Evolutionary conservation across 345 rosid genomes (phyloP).

Genomic region (Moricandia moricandioides): DNA sequence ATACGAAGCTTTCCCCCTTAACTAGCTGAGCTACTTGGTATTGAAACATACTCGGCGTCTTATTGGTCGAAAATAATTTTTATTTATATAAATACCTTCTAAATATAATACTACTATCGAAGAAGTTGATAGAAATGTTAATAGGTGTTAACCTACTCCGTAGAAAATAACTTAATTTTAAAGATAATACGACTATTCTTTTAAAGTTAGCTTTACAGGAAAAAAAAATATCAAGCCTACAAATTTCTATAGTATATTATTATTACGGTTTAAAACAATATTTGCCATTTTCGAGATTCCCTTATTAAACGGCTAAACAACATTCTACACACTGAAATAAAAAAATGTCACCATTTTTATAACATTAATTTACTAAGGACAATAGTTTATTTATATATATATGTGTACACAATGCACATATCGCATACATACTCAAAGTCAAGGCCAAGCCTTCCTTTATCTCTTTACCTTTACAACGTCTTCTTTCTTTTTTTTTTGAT

Average conservation of each 20-base stretch:
- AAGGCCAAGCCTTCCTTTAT: constrained; percentile 1
- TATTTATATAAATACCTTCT: neutral
- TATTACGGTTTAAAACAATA: neutral
- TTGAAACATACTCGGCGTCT: neutral
- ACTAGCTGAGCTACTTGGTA: no score
- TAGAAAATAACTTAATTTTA: neutral
- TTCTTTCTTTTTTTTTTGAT: neutral
- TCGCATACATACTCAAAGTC: constrained; percentile 3
- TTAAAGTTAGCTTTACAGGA: neutral
- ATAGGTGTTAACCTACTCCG: neutral
- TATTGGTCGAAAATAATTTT: neutral
- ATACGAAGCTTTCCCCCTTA: no score
- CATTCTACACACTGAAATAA: neutral
- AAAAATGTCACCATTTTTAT: neutral
- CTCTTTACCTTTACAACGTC: constrained; percentile 8
- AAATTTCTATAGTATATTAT: neutral
- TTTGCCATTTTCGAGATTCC: neutral
- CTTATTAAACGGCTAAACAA: neutral
- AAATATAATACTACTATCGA: neutral
- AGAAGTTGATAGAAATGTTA: neutral
- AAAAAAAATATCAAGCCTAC: neutral
- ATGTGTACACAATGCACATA: neutral
- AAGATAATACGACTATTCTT: neutral
- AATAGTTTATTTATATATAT: neutral
- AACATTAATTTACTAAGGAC: constrained; percentile 4